These are phyloP conservation scores for Trichosporon ovoides DNA, from an alignment of 1,284 basidiomycete species.

Conservation along the genomic window DNA sequence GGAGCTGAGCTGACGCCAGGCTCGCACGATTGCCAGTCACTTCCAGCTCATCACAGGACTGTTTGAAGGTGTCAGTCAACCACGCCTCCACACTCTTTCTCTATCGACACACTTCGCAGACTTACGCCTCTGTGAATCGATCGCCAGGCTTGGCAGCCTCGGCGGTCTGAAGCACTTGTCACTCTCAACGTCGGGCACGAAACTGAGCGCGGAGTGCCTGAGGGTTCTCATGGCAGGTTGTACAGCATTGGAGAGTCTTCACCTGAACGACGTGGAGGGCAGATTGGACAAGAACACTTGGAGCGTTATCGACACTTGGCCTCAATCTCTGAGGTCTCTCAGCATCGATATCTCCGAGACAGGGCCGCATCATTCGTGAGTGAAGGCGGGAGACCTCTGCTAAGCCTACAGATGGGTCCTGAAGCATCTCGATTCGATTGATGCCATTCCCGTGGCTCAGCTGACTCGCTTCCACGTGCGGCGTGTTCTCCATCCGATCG, in stretches of 20 bases:
- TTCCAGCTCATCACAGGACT: constrained; percentile 15
- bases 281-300: constrained; percentile 34
- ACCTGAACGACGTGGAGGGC: constrained; percentile 28
- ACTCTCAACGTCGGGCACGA: constrained; percentile 27
- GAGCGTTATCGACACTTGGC: constrained; percentile 27
- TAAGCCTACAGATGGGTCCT: constrained; percentile 25
- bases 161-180: constrained; percentile 25
- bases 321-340: constrained; percentile 17
- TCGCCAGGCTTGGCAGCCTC: constrained; percentile 22
- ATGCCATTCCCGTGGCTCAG: constrained; percentile 25
- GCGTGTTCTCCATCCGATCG: constrained; percentile 23
- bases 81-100: constrained; percentile 16
- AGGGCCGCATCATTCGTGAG: constrained; percentile 28
- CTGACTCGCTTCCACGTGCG: constrained; percentile 23
- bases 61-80: neutral
- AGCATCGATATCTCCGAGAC: constrained; percentile 25
- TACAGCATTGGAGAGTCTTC: constrained; percentile 19
- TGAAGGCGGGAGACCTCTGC: neutral
- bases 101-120: constrained; percentile 35
- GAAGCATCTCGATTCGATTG: constrained; percentile 29
- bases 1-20: constrained; percentile 11
- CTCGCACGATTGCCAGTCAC: constrained; percentile 23
- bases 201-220: constrained; percentile 27
- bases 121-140: constrained; percentile 18
- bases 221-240: constrained; percentile 24